Conservation (phyloP, 129 eudicot species). For the Pulicaria dysenterica region DNA sequence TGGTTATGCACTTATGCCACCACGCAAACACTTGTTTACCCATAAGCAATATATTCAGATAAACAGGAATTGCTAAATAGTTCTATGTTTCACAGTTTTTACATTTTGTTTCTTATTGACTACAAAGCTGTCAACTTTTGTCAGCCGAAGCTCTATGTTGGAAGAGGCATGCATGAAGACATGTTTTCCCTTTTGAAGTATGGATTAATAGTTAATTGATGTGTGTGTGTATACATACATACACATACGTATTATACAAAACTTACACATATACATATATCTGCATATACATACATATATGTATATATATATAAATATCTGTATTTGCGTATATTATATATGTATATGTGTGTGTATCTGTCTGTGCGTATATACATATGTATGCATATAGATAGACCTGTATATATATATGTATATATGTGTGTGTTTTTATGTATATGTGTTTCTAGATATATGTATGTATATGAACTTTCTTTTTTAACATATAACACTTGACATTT, state of each 20-base stretch:
- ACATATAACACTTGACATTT: conserved; percentile 26
- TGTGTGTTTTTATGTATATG: background rate
- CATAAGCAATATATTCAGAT: background rate
- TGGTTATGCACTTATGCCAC: background rate
- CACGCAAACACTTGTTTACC: too few relatives aligned
- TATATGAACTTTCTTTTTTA: conserved; percentile 1
- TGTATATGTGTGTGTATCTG: too few relatives aligned
- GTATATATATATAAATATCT: too few relatives aligned
- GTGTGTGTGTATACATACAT: background rate
- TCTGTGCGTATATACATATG: too few relatives aligned
- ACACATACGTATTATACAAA: too few relatives aligned
- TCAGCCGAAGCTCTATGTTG: conserved; percentile 97
- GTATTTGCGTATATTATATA: too few relatives aligned
- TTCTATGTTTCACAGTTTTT: background rate
- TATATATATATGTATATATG: too few relatives aligned
- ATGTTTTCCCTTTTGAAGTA: conserved; percentile 90
- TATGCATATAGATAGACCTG: too few relatives aligned
- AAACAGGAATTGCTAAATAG: background rate
- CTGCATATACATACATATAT: too few relatives aligned
- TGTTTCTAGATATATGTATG: background rate
- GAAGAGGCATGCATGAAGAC: conserved; percentile 99
- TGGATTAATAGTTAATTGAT: conserved; percentile 37
- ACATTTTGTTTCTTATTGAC: conserved; percentile 19
- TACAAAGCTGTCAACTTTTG: conserved; percentile 27
- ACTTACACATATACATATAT: too few relatives aligned